Evolutionary conservation across 2,329 filamentous ascomycete species (phyloP).

Genomic region (Diplodia seriata): DNA sequence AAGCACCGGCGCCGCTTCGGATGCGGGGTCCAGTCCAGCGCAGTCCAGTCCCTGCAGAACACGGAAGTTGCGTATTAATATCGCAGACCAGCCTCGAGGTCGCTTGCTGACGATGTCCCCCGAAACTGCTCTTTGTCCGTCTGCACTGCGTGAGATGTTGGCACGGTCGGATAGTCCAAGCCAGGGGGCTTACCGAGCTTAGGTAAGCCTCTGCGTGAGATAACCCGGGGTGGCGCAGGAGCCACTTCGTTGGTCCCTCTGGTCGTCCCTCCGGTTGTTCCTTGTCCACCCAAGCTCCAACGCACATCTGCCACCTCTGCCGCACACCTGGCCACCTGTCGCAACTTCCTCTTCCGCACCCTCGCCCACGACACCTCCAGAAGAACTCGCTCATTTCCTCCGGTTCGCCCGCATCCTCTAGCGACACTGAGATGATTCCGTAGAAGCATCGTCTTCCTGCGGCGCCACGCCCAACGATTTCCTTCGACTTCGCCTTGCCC

Average conservation of each 20-base stretch:
- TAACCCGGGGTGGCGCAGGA: neutral
- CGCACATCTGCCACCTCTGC: slow-evolving; percentile 12
- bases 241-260: neutral
- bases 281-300: slow-evolving; percentile 1
- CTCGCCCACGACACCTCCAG: neutral
- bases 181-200: neutral
- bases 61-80: too few species aligned
- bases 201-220: neutral
- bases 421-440: slow-evolving; percentile 30
- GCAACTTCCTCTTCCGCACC: neutral
- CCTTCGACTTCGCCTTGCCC: neutral
- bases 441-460: slow-evolving; percentile 6
- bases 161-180: neutral
- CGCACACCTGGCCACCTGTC: neutral
- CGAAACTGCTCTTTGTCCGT: neutral
- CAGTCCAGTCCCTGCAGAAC: neutral
- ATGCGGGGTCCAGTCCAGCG: neutral
- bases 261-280: neutral
- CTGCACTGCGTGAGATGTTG: neutral
- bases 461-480: slow-evolving; percentile 21
- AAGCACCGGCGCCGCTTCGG: neutral
- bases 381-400: neutral
- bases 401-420: neutral
- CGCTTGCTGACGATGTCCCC: neutral
- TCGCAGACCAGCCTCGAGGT: too few species aligned